Base-by-base conservation (phyloP, 1,284 basidiomycete species). In the Leccinum fallax region DNA sequence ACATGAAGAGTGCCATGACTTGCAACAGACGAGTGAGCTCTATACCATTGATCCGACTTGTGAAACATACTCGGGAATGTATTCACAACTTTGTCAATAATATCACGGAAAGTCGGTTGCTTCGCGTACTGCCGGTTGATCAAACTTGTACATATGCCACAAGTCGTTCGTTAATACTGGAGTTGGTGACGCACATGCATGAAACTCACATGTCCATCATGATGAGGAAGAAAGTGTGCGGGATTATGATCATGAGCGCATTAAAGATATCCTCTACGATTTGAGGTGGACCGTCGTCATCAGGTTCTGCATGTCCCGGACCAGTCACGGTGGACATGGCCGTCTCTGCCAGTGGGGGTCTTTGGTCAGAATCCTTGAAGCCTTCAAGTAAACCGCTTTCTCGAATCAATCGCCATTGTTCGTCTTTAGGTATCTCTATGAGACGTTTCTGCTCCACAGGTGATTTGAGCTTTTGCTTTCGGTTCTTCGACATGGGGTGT, bases 111-210 rank as follows among this genome's bases (percentile, higher is more conserved):
- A 15, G 82, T 78, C 1, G 85, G 79, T 28, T 79, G 73, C 70
- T 85, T 81, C 28, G 84, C 85, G 64, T 93, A 93, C 74, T 93
- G 92, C 59, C 85, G 84, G 69, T 90, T 89, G 55, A 92, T 83
- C 51, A 93, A 75, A 61, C 91, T 91, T 66, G 58, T 21, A 21
- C 19, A 7, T n/a, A 21, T 58, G 56, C 56, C 55, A 19, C 24
- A 63, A 5, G 36, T 56, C 58, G 55, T 54, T 43, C 30, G 59
- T 65, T 55, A 66, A 51, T 34, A 10, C 32, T 30, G n/a, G 8
- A 21, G 48, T 34, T 21, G 7, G 28, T 11, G 38, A 56, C 46
- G 55, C 59, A 54, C 49, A 13, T 40, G 24, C 34, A 46, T 38
- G 43, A 15, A 16, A 79, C 89, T 69, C 72, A 93, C 91, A 92